phyloP scores from a whole-genome alignment of 495 filamentous ascomycete genomes.

The Talaromyces liani region DNA sequence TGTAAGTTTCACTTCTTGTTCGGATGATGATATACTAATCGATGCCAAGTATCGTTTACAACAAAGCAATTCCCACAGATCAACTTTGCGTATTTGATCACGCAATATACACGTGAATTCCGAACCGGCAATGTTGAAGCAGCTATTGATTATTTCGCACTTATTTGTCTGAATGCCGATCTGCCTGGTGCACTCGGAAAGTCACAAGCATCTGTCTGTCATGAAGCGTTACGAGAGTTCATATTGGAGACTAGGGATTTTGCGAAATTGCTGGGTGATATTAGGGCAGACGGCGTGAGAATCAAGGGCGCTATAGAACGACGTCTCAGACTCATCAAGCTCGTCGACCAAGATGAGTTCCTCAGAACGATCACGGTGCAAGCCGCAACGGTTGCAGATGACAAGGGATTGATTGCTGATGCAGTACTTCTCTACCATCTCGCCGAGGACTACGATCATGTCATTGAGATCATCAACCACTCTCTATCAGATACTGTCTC shows the following conservation, averaged over 20 bases:
- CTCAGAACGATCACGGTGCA: slow-evolving; percentile 79
- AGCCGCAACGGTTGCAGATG: slow-evolving; percentile 84
- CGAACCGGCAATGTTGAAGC: slow-evolving; percentile 77
- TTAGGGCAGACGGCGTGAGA: slow-evolving; percentile 70
- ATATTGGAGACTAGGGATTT: slow-evolving; percentile 93
- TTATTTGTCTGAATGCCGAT: slow-evolving; percentile 91
- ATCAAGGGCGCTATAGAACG: slow-evolving; percentile 84
- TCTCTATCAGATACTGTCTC: slow-evolving; percentile 83
- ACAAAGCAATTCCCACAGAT: slow-evolving; percentile 80
- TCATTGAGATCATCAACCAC: slow-evolving; percentile 80
- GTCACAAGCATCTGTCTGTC: slow-evolving; percentile 73
- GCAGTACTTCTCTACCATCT: slow-evolving; percentile 92
- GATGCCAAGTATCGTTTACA: slow-evolving; percentile 48
- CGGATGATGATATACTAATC: slow-evolving; percentile 23
- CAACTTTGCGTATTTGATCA: slow-evolving; percentile 88
- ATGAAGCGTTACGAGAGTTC: slow-evolving; percentile 90
- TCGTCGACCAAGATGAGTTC: slow-evolving; percentile 74
- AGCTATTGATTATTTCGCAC: slow-evolving; percentile 85
- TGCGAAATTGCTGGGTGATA: slow-evolving; percentile 86
- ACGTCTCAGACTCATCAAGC: slow-evolving; percentile 73
- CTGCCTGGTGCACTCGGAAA: slow-evolving; percentile 64
- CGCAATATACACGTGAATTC: slow-evolving; percentile 94
- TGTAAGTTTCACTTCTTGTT: slow-evolving; percentile 34
- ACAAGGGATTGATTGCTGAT: slow-evolving; percentile 85
- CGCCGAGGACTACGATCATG: slow-evolving; percentile 87